A percentile compares a stretch with the other conserved stretches of the same genome.
phyloP scores from a whole-genome alignment of 192 early-diverging fungal species.

The Coemansia sp. region DNA sequence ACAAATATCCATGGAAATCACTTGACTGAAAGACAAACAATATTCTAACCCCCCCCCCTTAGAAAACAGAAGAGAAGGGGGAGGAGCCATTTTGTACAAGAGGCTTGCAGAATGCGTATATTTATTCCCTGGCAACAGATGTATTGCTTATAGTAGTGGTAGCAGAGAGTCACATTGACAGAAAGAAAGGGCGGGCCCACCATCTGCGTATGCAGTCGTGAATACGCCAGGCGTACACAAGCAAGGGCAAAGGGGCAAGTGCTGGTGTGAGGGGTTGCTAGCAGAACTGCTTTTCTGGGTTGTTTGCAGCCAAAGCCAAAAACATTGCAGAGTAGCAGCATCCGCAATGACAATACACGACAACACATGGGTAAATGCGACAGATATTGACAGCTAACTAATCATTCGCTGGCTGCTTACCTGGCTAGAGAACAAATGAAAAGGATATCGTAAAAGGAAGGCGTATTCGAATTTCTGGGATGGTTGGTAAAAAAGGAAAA shows the following conservation, averaged over 20 bases:
- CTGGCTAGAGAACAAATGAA: background rate
- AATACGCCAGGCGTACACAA: background rate
- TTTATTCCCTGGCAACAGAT: background rate
- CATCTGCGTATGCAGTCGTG: background rate
- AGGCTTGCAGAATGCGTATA: conserved; percentile 11
- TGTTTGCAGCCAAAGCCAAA: too few relatives aligned
- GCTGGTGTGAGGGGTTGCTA: too few relatives aligned
- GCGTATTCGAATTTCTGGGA: background rate
- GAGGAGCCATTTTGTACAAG: background rate
- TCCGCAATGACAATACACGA: too few relatives aligned
- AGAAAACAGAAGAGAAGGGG: background rate
- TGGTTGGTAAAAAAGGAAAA: background rate
- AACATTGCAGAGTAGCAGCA: too few relatives aligned
- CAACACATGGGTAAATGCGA: too few relatives aligned
- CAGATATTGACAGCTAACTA: too few relatives aligned
- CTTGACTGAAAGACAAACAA: conserved; percentile 1
- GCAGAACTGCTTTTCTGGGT: too few relatives aligned
- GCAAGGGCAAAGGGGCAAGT: background rate
- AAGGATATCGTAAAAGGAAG: background rate
- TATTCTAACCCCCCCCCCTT: conserved; percentile 1
- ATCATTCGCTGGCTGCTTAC: background rate
- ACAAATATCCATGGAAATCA: background rate
- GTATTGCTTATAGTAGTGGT: background rate
- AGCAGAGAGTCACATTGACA: background rate
- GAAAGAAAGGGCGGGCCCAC: background rate